Percentiles rank a stretch among this genome's conserved stretches.
phyloP scores from a whole-genome alignment of 2,329 filamentous ascomycete species.

The Clonostachys sp. region DNA sequence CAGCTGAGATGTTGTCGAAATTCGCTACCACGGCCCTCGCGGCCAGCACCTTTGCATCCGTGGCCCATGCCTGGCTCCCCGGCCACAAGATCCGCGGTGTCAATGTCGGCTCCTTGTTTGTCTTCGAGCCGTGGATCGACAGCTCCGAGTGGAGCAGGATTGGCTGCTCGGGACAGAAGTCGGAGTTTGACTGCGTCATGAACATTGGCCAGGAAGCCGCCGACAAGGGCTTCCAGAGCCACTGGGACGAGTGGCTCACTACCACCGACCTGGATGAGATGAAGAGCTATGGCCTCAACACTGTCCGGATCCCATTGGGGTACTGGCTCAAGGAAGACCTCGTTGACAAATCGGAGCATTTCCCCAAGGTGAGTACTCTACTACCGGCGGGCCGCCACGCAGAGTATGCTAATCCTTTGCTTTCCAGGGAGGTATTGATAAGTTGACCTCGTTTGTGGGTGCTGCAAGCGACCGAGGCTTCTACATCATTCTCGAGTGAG shows the following conservation, averaged over 20 bases:
- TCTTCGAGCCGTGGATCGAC: conserved; percentile 51
- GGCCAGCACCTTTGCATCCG: neutral
- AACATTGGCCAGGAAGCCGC: conserved; percentile 38
- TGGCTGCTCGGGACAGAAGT: conserved; percentile 36
- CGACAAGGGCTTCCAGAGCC: conserved; percentile 38
- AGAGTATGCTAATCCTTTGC: neutral
- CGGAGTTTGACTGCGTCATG: conserved; percentile 50
- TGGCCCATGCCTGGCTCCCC: conserved; percentile 6
- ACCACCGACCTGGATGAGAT: conserved; percentile 43
- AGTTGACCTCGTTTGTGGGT: conserved; percentile 38
- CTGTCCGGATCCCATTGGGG: conserved; percentile 48
- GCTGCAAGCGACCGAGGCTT: conserved; percentile 42
- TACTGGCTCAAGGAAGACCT: conserved; percentile 50
- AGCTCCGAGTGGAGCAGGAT: conserved; percentile 36
- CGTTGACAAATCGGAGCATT: conserved; percentile 44
- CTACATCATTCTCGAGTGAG: conserved; percentile 45
- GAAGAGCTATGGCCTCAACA: conserved; percentile 43
- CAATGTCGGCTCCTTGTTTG: conserved; percentile 46
- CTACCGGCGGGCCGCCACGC: neutral
- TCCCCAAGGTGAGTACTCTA: conserved; percentile 24
- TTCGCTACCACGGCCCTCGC: conserved; percentile 16
- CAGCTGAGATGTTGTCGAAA: too few species aligned
- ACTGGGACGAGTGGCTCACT: conserved; percentile 47
- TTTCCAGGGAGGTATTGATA: conserved; percentile 30
- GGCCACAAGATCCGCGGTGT: conserved; percentile 45